Percentiles rank a stretch among this genome's conserved stretches.
These are phyloP conservation scores for Trichoderma breve DNA, from an alignment of 2,329 filamentous ascomycete genomes.

Conservation along the genomic window DNA sequence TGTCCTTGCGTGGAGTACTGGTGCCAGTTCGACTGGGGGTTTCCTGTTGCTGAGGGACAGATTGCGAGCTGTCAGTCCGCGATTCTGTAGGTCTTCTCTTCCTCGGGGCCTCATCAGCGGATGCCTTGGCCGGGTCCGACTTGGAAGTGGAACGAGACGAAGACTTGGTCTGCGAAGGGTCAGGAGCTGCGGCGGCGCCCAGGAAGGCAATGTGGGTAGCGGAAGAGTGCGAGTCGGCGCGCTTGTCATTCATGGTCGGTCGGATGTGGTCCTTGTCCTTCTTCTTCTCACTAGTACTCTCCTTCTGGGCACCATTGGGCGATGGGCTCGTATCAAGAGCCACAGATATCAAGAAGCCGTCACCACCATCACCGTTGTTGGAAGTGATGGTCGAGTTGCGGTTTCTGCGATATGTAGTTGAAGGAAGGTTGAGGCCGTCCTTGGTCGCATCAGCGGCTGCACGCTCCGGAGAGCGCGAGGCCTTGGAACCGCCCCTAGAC, in stretches of 20 bases:
- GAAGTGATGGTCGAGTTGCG: conserved; percentile 67
- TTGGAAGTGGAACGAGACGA: conserved; percentile 50
- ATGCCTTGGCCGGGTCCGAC: conserved; percentile 30
- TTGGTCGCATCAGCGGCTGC: conserved; percentile 40
- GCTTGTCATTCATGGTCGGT: conserved; percentile 43
- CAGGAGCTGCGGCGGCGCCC: conserved; percentile 59
- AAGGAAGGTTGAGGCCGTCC: conserved; percentile 67
- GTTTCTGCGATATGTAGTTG: conserved; percentile 74
- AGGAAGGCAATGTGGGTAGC: conserved; percentile 93
- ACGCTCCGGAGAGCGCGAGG: conserved; percentile 55
- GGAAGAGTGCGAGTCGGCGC: conserved; percentile 50
- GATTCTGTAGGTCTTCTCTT: conserved; percentile 49
- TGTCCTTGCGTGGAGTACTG: conserved; percentile 30
- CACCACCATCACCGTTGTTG: conserved; percentile 50
- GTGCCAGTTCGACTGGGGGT: conserved; percentile 37
- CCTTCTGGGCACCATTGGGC: conserved; percentile 53
- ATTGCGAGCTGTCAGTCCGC: conserved; percentile 44
- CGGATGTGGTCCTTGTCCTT: conserved; percentile 62
- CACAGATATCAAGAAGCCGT: conserved; percentile 75
- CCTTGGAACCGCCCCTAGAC: conserved; percentile 51
- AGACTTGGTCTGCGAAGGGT: conserved; percentile 52
- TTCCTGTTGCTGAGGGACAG: conserved; percentile 40
- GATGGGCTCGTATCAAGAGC: conserved; percentile 68
- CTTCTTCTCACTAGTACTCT: conserved; percentile 43
- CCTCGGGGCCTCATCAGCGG: conserved; percentile 68